Evolutionary conservation across 2,329 filamentous ascomycete genomes (phyloP), one percentile per base, ranked within the genome.

Genomic region (Calonectria henricotiae): DNA sequence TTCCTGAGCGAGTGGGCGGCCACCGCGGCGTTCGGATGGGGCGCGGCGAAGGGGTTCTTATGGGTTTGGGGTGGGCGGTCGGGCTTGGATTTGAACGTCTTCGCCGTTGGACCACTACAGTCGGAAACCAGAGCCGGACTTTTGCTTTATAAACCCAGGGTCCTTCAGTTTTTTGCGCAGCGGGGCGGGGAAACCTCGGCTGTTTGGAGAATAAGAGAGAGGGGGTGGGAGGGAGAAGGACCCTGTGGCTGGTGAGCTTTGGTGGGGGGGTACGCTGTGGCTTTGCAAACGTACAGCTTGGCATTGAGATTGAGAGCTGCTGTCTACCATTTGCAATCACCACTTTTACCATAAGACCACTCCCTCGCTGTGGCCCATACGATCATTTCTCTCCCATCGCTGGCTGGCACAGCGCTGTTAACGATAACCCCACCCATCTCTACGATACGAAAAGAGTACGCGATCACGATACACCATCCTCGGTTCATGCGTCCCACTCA

Each of bases 11-110:
- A 92, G 89, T 91, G 88, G 86, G 83, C 81, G 82, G 79, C 86
- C 89, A 89, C 90, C 90, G 88, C 89, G 75, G 86, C 88, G 86
- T 92, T 92, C 90, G 90, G 85, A 84, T 88, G 89, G 90, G 90
- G 89, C 90, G 89, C 86, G 87, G 83, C 84, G 81, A 79, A 83
- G 82, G 84, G 85, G 85, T 85, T 86, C 86, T 86, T 74, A 88
- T 83, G 86, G 88, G 84, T 84, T 86, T 87, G 87, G 86, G 72
- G 69, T 78, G 85, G 83, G 81, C 83, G 80, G 81, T 81, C 80
- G 79, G 79, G 81, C 80, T 87, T 85, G 83, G 63, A 65, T 83
- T 85, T 83, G 86, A 88, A 85, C 83, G 85, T 83, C 88, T 91
- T 87, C 89, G 83, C 85, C 83, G 84, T 85, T 86, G 82, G 85